phyloP scores from a whole-genome alignment of 371 early-diverging fungal species.

The Zopfochytrium polystomum region DNA sequence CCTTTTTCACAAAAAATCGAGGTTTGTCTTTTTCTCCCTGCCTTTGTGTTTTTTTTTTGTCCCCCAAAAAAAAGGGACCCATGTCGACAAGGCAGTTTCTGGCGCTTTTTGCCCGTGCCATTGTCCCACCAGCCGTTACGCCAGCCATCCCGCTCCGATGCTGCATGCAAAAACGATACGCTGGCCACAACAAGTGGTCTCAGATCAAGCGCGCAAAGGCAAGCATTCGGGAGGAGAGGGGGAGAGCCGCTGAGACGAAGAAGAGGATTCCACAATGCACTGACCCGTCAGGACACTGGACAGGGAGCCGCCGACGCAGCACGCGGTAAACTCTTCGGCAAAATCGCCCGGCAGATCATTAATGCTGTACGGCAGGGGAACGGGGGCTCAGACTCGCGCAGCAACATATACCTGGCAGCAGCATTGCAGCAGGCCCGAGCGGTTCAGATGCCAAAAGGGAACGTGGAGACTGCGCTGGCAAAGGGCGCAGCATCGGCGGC shows the following conservation, averaged over 20 bases:
- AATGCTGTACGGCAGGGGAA: slow-evolving; percentile 53
- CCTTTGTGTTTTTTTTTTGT: too few relatives aligned
- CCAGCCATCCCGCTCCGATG: too few relatives aligned
- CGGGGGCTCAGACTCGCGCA: slow-evolving; percentile 20
- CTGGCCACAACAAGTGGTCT: slow-evolving; percentile 63
- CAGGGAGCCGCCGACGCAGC: slow-evolving; percentile 34
- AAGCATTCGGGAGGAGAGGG: not conserved
- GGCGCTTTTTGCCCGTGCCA: too few relatives aligned
- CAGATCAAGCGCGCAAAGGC: slow-evolving; percentile 67
- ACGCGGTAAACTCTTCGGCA: slow-evolving; percentile 39
- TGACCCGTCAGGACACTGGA: slow-evolving; percentile 35
- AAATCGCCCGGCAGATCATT: slow-evolving; percentile 59
- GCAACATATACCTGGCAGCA: slow-evolving; percentile 42
- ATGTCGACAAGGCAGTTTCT: too few relatives aligned
- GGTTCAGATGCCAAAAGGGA: slow-evolving; percentile 69
- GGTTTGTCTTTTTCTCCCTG: too few relatives aligned
- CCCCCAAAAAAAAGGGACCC: too few relatives aligned
- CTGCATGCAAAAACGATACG: not conserved
- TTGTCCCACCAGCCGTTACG: too few relatives aligned
- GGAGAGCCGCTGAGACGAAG: not conserved
- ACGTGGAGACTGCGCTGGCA: slow-evolving; percentile 66
- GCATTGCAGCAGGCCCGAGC: slow-evolving; percentile 61
- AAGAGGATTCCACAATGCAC: not conserved
- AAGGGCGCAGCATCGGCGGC: slow-evolving; percentile 39
- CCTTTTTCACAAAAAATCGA: too few relatives aligned